Percentiles rank a stretch among this genome's conserved stretches.
phyloP scores from a whole-genome alignment of 73 alveolate species.

The Blepharisma stoltei region DNA sequence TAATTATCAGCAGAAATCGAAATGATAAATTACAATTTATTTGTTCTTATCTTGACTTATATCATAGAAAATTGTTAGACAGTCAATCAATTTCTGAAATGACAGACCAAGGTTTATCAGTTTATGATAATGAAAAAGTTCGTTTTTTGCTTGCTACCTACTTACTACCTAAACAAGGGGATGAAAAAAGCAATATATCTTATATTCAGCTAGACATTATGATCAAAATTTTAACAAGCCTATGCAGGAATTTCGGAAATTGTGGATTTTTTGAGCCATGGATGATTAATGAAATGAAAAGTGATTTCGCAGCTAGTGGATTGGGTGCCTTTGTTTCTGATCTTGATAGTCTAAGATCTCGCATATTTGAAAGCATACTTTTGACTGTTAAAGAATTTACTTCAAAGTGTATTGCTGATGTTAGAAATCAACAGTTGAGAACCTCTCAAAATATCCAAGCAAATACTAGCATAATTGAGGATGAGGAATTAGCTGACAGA shows the following conservation, averaged over 20 bases:
- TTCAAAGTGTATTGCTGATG: background rate
- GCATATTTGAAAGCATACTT: background rate
- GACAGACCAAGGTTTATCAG: background rate
- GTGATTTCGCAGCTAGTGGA: background rate
- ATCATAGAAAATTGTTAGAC: background rate
- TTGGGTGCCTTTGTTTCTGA: background rate
- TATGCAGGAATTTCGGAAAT: background rate
- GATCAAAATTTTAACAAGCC: background rate
- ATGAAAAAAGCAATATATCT: background rate
- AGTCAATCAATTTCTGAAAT: background rate
- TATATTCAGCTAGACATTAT: background rate
- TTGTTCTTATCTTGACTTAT: background rate
- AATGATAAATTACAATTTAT: background rate
- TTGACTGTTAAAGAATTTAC: slow-evolving; percentile 5
- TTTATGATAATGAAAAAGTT: background rate
- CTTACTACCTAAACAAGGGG: background rate
- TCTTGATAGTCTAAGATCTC: background rate
- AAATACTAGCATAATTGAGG: background rate
- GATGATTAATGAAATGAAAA: background rate
- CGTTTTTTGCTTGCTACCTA: background rate
- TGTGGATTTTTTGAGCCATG: background rate
- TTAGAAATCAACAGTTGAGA: background rate
- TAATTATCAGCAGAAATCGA: no score
- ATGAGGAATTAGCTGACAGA: background rate
- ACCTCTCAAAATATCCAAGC: background rate